A percentile compares a stretch with the other conserved stretches of the same genome.
Conservation (phyloP, 441 rosid species). For the Euphorbia celastroides region DNA sequence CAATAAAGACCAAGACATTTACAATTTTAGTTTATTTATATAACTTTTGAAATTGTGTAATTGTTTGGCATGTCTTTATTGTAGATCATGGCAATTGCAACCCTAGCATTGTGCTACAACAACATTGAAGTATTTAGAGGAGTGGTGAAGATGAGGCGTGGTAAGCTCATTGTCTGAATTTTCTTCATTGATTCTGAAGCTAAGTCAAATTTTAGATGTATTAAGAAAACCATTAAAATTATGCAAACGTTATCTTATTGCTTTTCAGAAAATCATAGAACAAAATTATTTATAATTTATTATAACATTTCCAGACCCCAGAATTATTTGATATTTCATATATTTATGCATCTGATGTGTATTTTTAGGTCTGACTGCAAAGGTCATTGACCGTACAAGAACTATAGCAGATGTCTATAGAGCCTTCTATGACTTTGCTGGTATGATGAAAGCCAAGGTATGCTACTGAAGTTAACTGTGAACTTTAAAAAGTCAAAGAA, state of each 20-base stretch:
- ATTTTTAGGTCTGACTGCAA: slow-evolving; percentile 79
- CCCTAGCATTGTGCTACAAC: slow-evolving; percentile 80
- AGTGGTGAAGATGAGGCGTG: slow-evolving; percentile 89
- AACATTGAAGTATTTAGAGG: slow-evolving; percentile 89
- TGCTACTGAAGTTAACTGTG: not conserved
- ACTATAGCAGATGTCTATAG: slow-evolving; percentile 90
- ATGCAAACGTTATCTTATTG: not conserved
- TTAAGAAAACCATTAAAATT: no score
- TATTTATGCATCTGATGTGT: not conserved
- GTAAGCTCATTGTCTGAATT: slow-evolving; percentile 38
- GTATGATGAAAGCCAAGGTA: slow-evolving; percentile 78
- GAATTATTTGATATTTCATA: not conserved
- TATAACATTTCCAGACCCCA: slow-evolving; percentile 11
- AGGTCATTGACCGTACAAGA: slow-evolving; percentile 70
- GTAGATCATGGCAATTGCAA: slow-evolving; percentile 95
- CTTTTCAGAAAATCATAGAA: not conserved
- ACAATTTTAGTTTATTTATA: not conserved
- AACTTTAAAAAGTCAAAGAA: no score
- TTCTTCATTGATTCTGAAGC: no score
- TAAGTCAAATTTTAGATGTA: no score
- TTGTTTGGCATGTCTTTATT: slow-evolving; percentile 1
- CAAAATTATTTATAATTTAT: not conserved
- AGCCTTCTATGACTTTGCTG: slow-evolving; percentile 79
- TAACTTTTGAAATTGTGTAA: not conserved
- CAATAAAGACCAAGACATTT: not conserved